Evolutionary conservation across 352 stramenopile species (phyloP).

Genomic region (Pythium vanterpoolii): DNA sequence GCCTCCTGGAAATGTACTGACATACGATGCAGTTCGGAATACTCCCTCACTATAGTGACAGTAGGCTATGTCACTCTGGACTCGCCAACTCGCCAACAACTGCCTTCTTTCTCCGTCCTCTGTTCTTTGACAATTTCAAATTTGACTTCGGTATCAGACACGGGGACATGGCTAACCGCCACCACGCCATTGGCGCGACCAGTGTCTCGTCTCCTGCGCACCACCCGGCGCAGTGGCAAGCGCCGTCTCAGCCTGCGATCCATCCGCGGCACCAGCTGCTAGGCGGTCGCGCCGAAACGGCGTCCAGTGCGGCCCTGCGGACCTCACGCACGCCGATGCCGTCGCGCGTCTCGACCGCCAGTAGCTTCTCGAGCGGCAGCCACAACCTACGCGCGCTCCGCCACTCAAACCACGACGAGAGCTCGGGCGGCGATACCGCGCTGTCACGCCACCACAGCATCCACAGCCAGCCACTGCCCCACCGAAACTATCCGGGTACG

Average conservation of each 20-base stretch:
- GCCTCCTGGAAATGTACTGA: background rate
- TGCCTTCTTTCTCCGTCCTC: background rate
- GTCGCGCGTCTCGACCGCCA: background rate
- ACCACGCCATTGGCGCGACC: background rate
- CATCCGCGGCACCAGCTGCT: slow-evolving; percentile 1
- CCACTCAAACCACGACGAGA: slow-evolving; percentile 11
- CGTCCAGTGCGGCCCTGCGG: background rate
- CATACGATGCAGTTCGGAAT: background rate
- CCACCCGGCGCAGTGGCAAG: background rate
- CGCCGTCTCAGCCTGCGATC: background rate
- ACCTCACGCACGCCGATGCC: background rate
- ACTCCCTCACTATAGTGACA: background rate
- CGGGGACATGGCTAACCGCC: slow-evolving; percentile 21
- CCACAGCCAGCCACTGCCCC: slow-evolving; percentile 14
- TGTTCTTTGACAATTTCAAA: slow-evolving; percentile 3
- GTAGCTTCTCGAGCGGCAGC: slow-evolving; percentile 8
- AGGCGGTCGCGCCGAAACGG: background rate
- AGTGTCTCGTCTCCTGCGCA: slow-evolving; percentile 6
- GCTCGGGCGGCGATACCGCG: background rate
- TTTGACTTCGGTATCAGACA: no score
- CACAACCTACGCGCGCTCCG: slow-evolving; percentile 11
- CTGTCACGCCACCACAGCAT: slow-evolving; percentile 10
- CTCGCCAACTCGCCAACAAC: background rate
- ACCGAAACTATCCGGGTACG: slow-evolving; percentile 9
- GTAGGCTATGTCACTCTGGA: background rate